Evolutionary conservation across 768 basidiomycete genomes (phyloP).

Genomic region (Rhizopogon salebrosus): DNA sequence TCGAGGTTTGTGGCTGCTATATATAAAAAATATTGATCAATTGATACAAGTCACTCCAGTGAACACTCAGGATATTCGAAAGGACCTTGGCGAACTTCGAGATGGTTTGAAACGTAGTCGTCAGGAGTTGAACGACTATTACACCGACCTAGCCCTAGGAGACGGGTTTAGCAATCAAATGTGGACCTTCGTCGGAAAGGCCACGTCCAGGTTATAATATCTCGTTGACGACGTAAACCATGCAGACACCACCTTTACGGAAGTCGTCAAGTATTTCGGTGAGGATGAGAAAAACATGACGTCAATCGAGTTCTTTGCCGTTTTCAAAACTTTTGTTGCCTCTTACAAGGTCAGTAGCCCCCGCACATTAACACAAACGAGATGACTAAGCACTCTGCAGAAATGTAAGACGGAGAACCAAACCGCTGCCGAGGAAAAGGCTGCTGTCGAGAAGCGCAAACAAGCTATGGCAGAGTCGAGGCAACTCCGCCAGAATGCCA

Average conservation of each 20-base stretch:
- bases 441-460: conserved; percentile 63
- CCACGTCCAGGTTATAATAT: conserved; percentile 71
- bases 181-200: conserved; percentile 83
- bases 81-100: conserved; percentile 65
- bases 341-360: conserved; percentile 69
- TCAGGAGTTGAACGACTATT: conserved; percentile 76
- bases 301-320: conserved; percentile 90
- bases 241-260: conserved; percentile 77
- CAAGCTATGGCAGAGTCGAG: conserved; percentile 61
- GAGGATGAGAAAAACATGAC: conserved; percentile 87
- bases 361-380: neutral
- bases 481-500: conserved; percentile 46
- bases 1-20: conserved; percentile 53
- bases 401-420: conserved; percentile 87
- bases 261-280: conserved; percentile 87
- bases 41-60: conserved; percentile 39
- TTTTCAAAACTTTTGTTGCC: conserved; percentile 95
- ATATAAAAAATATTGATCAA: neutral
- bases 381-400: conserved; percentile 33
- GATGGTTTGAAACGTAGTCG: conserved; percentile 77
- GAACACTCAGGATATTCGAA: conserved; percentile 81
- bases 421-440: conserved; percentile 64
- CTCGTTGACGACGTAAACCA: conserved; percentile 82
- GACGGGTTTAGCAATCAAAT: conserved; percentile 88
- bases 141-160: conserved; percentile 59